Percentiles rank a stretch among this genome's conserved stretches.
These are phyloP conservation scores for Aspergillus novofumigatus DNA, from an alignment of 2,329 filamentous ascomycete genomes.

Conservation along the genomic window DNA sequence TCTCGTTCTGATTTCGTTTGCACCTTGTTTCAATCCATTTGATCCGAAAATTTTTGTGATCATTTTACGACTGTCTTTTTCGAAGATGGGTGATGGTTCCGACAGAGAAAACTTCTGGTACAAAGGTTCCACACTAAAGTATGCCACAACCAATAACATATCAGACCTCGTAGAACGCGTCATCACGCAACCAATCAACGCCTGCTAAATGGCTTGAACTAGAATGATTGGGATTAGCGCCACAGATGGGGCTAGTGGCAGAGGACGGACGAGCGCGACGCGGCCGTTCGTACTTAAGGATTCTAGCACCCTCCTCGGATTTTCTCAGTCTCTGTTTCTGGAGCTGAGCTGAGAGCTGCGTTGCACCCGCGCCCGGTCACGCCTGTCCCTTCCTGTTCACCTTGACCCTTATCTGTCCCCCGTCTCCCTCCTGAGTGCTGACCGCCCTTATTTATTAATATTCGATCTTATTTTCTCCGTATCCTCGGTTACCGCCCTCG, in stretches of 20 bases:
- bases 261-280: slow-evolving; percentile 29
- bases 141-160: slow-evolving; percentile 21
- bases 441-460: slow-evolving; percentile 12
- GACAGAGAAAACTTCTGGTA: slow-evolving; percentile 20
- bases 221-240: slow-evolving; percentile 31
- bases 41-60: slow-evolving; percentile 11
- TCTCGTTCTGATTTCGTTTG: slow-evolving; percentile 8
- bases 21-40: not conserved
- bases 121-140: slow-evolving; percentile 15
- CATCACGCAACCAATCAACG: slow-evolving; percentile 28
- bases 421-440: not conserved
- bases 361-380: slow-evolving; percentile 16
- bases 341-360: slow-evolving; percentile 27
- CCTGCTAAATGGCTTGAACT: slow-evolving; percentile 27
- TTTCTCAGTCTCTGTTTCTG: slow-evolving; percentile 37
- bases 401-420: not conserved
- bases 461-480: slow-evolving; percentile 9
- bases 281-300: slow-evolving; percentile 39
- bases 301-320: slow-evolving; percentile 38
- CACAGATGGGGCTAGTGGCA: slow-evolving; percentile 36
- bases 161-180: slow-evolving; percentile 18
- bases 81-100: slow-evolving; percentile 13
- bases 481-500: slow-evolving; percentile 5
- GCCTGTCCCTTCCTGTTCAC: slow-evolving; percentile 14
- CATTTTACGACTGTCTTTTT: slow-evolving; percentile 2